These are phyloP conservation scores for Forsythia suspensa DNA, from an alignment of 257 asterid species.

Conservation along the genomic window DNA sequence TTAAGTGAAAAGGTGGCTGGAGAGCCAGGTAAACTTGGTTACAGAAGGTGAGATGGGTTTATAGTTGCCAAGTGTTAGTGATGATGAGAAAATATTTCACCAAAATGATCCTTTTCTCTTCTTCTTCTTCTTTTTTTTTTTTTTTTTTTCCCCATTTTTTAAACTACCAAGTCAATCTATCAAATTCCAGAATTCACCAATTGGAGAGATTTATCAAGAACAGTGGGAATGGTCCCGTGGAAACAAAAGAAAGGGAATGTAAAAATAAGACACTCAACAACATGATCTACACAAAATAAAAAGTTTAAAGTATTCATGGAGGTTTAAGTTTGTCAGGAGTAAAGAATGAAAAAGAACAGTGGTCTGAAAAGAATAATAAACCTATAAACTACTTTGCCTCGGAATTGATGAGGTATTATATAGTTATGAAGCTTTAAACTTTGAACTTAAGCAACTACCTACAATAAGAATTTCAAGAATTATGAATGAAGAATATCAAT, in stretches of 20 bases:
- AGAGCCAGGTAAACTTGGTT: not conserved
- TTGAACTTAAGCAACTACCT: conserved; percentile 8
- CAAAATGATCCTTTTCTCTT: not conserved
- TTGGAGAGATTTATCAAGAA: not conserved
- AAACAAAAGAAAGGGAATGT: not conserved
- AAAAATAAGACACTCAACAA: not conserved
- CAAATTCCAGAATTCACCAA: not conserved
- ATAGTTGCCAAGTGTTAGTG: not conserved
- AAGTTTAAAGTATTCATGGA: not conserved
- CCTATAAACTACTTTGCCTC: not conserved
- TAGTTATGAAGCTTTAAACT: not conserved
- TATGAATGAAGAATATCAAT: conserved; percentile 10
- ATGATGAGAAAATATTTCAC: not conserved
- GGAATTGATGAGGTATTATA: not conserved
- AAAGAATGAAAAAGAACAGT: not conserved
- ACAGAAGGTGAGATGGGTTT: not conserved
- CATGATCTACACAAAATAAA: not conserved
- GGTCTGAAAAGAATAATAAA: not conserved
- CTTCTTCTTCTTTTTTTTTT: not conserved
- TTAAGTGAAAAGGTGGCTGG: not conserved
- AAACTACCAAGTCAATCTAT: not conserved
- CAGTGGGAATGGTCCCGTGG: not conserved
- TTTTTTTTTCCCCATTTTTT: not conserved
- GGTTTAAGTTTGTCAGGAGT: not conserved
- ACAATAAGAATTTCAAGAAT: not conserved